phyloP scores from a whole-genome alignment of 257 asterid genomes.

The Jacaranda mimosifolia region DNA sequence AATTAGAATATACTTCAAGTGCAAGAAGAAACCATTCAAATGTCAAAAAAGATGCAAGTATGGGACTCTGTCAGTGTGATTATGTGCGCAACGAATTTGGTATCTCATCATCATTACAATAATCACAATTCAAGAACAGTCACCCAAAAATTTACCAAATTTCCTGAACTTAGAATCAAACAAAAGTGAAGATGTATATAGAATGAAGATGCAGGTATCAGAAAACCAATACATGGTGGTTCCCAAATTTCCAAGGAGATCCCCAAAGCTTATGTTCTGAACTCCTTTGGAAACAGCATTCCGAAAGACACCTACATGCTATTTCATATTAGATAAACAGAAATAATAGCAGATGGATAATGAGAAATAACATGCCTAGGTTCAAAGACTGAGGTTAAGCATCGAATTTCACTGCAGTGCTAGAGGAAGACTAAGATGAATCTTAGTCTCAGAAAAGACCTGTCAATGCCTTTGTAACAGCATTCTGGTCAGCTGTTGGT shows the following conservation, averaged over 20 bases:
- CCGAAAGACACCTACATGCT: slow-evolving; percentile 76
- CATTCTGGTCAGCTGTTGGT: slow-evolving; percentile 86
- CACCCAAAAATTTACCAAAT: slow-evolving; percentile 2
- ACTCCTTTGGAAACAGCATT: slow-evolving; percentile 87
- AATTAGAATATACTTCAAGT: slow-evolving; percentile 24
- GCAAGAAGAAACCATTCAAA: slow-evolving; percentile 10
- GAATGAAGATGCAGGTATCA: slow-evolving; percentile 34
- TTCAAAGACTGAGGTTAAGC: slow-evolving; percentile 31
- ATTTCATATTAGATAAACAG: slow-evolving; percentile 41
- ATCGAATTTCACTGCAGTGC: slow-evolving; percentile 17
- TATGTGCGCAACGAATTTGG: slow-evolving; percentile 14
- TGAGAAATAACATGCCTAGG: slow-evolving; percentile 3
- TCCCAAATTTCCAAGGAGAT: slow-evolving; percentile 90
- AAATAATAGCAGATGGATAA: slow-evolving; percentile 29
- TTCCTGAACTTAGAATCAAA: slow-evolving; percentile 23
- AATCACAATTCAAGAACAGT: slow-evolving; percentile 22
- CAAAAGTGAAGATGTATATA: slow-evolving; percentile 28
- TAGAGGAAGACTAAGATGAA: slow-evolving; percentile 32
- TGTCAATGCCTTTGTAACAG: slow-evolving; percentile 87
- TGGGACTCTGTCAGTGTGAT: slow-evolving; percentile 18
- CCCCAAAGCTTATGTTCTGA: slow-evolving; percentile 87
- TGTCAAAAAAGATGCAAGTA: slow-evolving; percentile 15
- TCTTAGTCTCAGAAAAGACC: slow-evolving; percentile 54
- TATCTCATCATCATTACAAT: slow-evolving; percentile 11
- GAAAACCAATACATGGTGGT: slow-evolving; percentile 72